phyloP scores from a whole-genome alignment of 768 basidiomycete genomes.

The Suillus subaureus region DNA sequence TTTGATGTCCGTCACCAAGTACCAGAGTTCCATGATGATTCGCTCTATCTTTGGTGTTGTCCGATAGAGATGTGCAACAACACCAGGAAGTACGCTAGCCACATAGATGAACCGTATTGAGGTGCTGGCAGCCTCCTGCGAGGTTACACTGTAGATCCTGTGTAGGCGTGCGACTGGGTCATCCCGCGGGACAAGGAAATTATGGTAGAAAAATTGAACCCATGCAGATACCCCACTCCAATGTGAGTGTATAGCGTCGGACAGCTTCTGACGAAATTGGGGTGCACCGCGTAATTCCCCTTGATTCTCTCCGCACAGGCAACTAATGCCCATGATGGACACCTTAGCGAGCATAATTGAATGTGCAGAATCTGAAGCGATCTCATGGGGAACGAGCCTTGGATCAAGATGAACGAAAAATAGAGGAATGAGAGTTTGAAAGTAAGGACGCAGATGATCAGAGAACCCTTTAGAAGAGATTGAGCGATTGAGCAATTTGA shows the following conservation, averaged over 20 bases:
- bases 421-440: conserved; percentile 2
- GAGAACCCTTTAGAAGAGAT: conserved; percentile 4
- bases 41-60: not conserved
- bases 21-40: conserved; percentile 7
- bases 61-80: conserved; percentile 1
- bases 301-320: conserved; percentile 1
- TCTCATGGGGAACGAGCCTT: conserved; percentile 2
- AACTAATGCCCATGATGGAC: conserved; percentile 1
- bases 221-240: conserved; percentile 2
- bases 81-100: conserved; percentile 1
- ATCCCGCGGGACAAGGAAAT: not conserved
- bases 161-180: conserved; percentile 1
- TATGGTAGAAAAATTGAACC: conserved; percentile 3
- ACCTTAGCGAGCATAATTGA: conserved; percentile 3
- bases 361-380: not conserved
- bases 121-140: conserved; percentile 2
- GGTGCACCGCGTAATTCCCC: not conserved
- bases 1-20: not conserved
- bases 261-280: conserved; percentile 4
- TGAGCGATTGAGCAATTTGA: not conserved
- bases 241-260: not conserved
- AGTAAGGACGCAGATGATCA: not conserved
- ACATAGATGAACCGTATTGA: not conserved
- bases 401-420: conserved; percentile 3
- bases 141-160: not conserved